phyloP scores from a whole-genome alignment of 2,329 filamentous ascomycete genomes.

The Chaetomium olivaceum region DNA sequence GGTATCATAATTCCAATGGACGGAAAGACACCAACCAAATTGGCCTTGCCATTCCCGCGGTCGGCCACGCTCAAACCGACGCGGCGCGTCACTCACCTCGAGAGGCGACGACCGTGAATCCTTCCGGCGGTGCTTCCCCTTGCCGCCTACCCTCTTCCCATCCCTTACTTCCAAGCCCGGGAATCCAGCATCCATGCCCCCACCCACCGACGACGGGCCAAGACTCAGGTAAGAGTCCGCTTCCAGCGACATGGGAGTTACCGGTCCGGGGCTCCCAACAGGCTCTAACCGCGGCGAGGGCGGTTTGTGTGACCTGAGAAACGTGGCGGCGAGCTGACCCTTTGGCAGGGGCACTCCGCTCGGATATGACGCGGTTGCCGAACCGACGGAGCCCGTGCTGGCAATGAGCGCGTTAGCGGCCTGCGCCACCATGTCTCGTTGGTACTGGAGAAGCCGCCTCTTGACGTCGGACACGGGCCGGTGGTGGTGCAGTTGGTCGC shows the following conservation, averaged over 20 bases:
- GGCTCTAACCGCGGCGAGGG: conserved; percentile 52
- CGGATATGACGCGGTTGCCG: not conserved
- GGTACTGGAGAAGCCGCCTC: conserved; percentile 57
- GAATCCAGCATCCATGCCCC: not conserved
- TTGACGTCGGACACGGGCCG: conserved; percentile 51
- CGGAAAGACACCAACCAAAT: not conserved
- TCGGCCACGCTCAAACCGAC: conserved; percentile 10
- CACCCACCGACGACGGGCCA: conserved; percentile 11
- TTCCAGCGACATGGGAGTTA: conserved; percentile 62
- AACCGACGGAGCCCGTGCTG: conserved; percentile 14
- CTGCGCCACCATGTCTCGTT: conserved; percentile 62
- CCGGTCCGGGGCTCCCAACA: conserved; percentile 59
- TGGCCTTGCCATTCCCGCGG: not conserved
- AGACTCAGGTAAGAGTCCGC: conserved; percentile 44
- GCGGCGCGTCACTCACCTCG: conserved; percentile 1
- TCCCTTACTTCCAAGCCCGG: conserved; percentile 35
- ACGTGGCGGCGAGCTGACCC: conserved; percentile 1
- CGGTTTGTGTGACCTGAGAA: conserved; percentile 47
- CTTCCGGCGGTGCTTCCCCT: conserved; percentile 25
- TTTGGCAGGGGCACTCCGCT: conserved; percentile 19
- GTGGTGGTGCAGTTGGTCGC: conserved; percentile 36
- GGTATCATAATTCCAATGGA: conserved; percentile 10
- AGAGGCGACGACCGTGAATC: conserved; percentile 4
- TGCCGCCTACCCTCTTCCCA: conserved; percentile 36
- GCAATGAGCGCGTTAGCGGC: conserved; percentile 40